Conservation (phyloP, 2,329 filamentous ascomycete genomes). For the Falciphora oryzae region DNA sequence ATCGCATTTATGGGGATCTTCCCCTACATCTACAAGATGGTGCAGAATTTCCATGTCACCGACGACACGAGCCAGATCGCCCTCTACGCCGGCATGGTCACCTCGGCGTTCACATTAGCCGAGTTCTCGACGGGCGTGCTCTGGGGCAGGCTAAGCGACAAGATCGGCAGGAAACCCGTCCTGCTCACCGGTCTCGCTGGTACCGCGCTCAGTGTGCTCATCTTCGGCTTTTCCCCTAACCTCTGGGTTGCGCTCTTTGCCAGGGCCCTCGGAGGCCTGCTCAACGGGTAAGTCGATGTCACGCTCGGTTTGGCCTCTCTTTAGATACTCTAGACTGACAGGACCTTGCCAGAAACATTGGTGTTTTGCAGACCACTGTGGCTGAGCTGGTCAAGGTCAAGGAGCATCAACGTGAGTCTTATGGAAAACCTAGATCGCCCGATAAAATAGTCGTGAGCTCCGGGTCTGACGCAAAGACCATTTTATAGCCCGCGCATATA, state of each 20-base stretch:
- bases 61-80: conserved; percentile 74
- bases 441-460: not conserved
- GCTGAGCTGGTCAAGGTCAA: conserved; percentile 90
- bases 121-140: conserved; percentile 90
- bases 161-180: conserved; percentile 86
- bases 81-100: conserved; percentile 92
- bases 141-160: conserved; percentile 91
- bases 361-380: conserved; percentile 90
- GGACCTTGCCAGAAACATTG: conserved; percentile 66
- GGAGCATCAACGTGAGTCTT: conserved; percentile 77
- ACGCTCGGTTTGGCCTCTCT: no score
- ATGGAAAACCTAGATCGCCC: conserved; percentile 12
- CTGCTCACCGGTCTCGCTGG: conserved; percentile 84
- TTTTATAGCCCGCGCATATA: conserved; percentile 73
- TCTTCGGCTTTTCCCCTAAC: conserved; percentile 85
- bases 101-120: conserved; percentile 90
- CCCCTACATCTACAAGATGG: conserved; percentile 97
- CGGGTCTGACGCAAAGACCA: conserved; percentile 11
- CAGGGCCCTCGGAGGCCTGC: conserved; percentile 78
- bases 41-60: conserved; percentile 82
- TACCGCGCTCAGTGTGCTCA: conserved; percentile 85
- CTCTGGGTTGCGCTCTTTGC: conserved; percentile 79
- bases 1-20: conserved; percentile 99
- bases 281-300: conserved; percentile 67
- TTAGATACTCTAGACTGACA: conserved; percentile 15